phyloP scores from a whole-genome alignment of 2,329 filamentous ascomycete species.

The Xylaria sp. region DNA sequence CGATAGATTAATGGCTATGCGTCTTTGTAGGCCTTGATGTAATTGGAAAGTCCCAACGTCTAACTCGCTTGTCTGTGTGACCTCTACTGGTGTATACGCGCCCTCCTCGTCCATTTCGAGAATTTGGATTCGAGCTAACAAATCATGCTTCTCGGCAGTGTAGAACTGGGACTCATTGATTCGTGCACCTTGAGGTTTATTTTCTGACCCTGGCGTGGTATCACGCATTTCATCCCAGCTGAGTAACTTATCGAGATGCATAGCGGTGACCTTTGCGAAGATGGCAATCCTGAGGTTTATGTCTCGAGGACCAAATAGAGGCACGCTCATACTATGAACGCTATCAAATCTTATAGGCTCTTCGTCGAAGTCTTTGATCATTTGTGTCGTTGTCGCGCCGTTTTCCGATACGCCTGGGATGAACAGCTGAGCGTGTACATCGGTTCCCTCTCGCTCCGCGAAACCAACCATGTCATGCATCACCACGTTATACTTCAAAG shows the following conservation, averaged over 20 bases:
- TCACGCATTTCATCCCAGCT: conserved; percentile 99
- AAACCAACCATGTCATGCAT: conserved; percentile 98
- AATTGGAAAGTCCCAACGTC: conserved; percentile 94
- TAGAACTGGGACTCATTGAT: conserved; percentile 94
- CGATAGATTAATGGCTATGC: conserved; percentile 87
- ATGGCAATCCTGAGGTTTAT: conserved; percentile 86
- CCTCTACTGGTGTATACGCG: conserved; percentile 91
- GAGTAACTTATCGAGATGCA: conserved; percentile 95
- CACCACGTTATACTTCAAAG: conserved; percentile 96
- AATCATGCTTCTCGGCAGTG: conserved; percentile 91
- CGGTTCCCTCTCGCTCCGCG: conserved; percentile 92
- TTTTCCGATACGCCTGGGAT: conserved; percentile 90
- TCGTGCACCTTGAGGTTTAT: conserved; percentile 68
- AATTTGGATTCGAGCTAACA: conserved; percentile 88
- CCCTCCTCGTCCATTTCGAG: conserved; percentile 92
- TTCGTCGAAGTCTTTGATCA: conserved; percentile 94
- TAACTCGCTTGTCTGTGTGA: conserved; percentile 83
- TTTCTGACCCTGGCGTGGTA: conserved; percentile 68
- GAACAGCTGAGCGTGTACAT: conserved; percentile 97
- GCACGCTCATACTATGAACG: conserved; percentile 97
- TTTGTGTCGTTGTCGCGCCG: conserved; percentile 92
- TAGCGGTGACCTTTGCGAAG: conserved; percentile 88
- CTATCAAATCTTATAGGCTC: conserved; percentile 93
- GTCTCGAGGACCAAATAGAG: conserved; percentile 78
- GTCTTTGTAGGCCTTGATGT: conserved; percentile 91